phyloP scores from a whole-genome alignment of 2,329 filamentous ascomycete species.

The Paraconiothyrium brasiliense region DNA sequence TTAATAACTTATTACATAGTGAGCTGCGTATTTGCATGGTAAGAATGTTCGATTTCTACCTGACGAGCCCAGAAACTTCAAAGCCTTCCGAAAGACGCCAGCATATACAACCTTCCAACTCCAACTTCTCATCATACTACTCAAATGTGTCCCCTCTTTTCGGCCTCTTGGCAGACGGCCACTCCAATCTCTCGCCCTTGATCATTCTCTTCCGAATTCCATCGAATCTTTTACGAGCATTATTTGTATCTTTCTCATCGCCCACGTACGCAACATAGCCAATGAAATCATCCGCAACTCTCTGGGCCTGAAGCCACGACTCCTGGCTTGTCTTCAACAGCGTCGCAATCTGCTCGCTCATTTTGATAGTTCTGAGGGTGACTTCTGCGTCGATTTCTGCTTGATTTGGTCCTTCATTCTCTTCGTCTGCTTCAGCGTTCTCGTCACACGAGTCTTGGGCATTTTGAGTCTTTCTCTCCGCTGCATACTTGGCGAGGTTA shows the following conservation, averaged over 20 bases:
- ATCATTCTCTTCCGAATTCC: slow-evolving; percentile 5
- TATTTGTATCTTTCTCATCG: background rate
- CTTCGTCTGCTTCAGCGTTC: background rate
- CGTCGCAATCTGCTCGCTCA: background rate
- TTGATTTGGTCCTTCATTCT: background rate
- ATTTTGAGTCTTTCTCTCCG: too few relatives aligned
- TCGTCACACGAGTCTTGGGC: too few relatives aligned
- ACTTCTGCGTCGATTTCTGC: background rate
- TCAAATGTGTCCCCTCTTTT: slow-evolving; percentile 22
- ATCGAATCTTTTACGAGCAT: background rate
- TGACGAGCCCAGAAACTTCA: too few relatives aligned
- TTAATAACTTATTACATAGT: too few relatives aligned
- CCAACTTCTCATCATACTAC: slow-evolving; percentile 1
- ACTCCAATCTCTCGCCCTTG: background rate
- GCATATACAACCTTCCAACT: background rate
- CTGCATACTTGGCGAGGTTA: background rate
- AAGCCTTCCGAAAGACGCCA: too few relatives aligned
- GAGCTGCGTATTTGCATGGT: too few relatives aligned
- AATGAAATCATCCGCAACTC: background rate
- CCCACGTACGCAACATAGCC: background rate
- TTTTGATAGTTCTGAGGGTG: background rate
- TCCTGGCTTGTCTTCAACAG: background rate
- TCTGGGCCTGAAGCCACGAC: background rate
- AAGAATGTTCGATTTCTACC: too few relatives aligned
- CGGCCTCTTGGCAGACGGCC: background rate